Evolutionary conservation across 1,284 basidiomycete species (phyloP).

Genomic region (Microbotryum lychnidis-dioicae): DNA sequence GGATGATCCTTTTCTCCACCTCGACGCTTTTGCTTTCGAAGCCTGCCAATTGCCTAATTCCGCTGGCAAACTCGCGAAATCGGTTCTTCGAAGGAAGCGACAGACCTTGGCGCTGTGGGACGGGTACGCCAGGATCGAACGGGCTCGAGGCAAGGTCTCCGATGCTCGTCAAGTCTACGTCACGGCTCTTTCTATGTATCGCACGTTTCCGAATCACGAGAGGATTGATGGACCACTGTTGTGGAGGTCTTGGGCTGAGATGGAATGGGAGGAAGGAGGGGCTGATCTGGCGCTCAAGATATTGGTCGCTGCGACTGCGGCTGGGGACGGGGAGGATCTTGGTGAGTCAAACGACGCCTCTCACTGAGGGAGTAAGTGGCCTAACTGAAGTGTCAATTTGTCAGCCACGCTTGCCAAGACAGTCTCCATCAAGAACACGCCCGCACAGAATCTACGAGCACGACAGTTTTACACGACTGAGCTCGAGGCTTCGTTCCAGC

Average conservation of each 20-base stretch:
- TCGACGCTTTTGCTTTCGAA: slow-evolving; percentile 51
- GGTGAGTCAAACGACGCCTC: slow-evolving; percentile 3
- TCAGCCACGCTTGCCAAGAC: slow-evolving; percentile 12
- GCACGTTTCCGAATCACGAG: slow-evolving; percentile 16
- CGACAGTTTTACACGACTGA: slow-evolving; percentile 21
- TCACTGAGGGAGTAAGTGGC: neutral
- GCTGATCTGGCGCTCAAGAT: slow-evolving; percentile 54
- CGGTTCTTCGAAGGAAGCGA: slow-evolving; percentile 55
- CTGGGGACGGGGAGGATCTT: slow-evolving; percentile 5
- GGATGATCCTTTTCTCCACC: slow-evolving; percentile 34
- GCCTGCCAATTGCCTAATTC: slow-evolving; percentile 53
- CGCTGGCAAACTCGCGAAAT: slow-evolving; percentile 63
- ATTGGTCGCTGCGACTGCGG: slow-evolving; percentile 46
- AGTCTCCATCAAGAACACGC: slow-evolving; percentile 1
- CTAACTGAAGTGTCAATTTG: neutral
- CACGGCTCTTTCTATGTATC: slow-evolving; percentile 45
- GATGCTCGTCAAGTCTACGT: slow-evolving; percentile 78
- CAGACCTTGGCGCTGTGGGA: slow-evolving; percentile 68
- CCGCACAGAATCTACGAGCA: slow-evolving; percentile 25
- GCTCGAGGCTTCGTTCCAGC: slow-evolving; percentile 28
- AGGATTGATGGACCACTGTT: slow-evolving; percentile 40
- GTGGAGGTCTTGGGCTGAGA: slow-evolving; percentile 82
- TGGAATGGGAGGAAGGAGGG: slow-evolving; percentile 67
- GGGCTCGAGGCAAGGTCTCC: slow-evolving; percentile 56
- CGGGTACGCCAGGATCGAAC: slow-evolving; percentile 70